Conservation (phyloP, 805 yeast genomes). For the Middelhovenomyces tepae region DNA sequence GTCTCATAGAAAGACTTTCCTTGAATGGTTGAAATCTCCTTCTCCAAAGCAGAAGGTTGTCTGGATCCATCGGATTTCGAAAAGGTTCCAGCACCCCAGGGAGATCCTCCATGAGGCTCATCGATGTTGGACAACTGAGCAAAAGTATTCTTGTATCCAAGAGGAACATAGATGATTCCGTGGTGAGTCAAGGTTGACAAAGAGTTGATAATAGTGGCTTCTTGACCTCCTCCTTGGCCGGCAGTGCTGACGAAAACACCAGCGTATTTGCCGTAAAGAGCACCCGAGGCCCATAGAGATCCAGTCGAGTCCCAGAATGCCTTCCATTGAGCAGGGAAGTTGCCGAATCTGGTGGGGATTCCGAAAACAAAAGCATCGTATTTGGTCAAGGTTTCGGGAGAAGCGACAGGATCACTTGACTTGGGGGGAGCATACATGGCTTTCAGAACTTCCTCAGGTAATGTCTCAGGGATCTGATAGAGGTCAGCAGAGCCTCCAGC, state of each 20-base stretch:
- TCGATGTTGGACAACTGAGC: slow-evolving; percentile 45
- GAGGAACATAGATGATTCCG: slow-evolving; percentile 68
- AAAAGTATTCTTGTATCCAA: slow-evolving; percentile 59
- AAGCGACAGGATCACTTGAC: slow-evolving; percentile 43
- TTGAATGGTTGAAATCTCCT: slow-evolving; percentile 54
- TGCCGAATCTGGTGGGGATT: slow-evolving; percentile 72
- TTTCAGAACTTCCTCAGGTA: slow-evolving; percentile 50
- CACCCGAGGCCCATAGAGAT: slow-evolving; percentile 64
- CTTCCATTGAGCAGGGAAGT: slow-evolving; percentile 66
- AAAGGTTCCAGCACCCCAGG: slow-evolving; percentile 82
- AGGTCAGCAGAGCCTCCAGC: slow-evolving; percentile 65
- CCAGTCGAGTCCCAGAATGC: slow-evolving; percentile 75
- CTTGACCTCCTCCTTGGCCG: slow-evolving; percentile 73
- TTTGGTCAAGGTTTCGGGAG: slow-evolving; percentile 43
- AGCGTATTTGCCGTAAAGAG: slow-evolving; percentile 61
- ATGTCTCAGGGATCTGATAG: slow-evolving; percentile 75
- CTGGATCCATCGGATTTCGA: slow-evolving; percentile 75
- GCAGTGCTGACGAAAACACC: slow-evolving; percentile 68
- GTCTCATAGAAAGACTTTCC: slow-evolving; percentile 54
- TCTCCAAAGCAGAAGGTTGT: slow-evolving; percentile 54
- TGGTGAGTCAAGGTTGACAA: slow-evolving; percentile 61
- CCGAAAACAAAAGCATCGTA: slow-evolving; percentile 75
- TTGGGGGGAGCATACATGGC: slow-evolving; percentile 55
- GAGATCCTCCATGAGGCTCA: slow-evolving; percentile 72
- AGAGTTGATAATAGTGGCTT: slow-evolving; percentile 52